Conservation (phyloP, 805 yeast species). For the Wilhelminamyces savonicus region DNA sequence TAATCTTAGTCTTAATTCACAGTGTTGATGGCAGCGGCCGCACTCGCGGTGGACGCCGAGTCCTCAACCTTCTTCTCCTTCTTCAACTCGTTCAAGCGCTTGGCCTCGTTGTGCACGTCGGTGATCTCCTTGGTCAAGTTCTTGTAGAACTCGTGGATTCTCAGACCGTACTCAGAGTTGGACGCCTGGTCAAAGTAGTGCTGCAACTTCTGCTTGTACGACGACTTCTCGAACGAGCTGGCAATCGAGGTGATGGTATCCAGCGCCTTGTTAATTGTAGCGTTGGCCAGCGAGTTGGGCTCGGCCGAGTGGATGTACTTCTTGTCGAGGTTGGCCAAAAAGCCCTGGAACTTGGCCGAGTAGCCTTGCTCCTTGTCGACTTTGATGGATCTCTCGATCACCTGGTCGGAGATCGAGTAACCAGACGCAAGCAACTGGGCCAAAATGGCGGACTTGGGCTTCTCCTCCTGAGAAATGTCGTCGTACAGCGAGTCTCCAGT, state of each 20-base stretch:
- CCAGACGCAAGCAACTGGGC: conserved; percentile 77
- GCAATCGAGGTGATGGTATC: conserved; percentile 29
- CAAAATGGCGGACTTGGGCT: conserved; percentile 68
- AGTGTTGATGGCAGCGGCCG: too few species aligned
- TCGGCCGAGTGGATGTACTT: conserved; percentile 55
- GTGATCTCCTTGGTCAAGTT: conserved; percentile 48
- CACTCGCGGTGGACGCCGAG: not conserved
- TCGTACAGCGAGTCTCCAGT: conserved; percentile 29
- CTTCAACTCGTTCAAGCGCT: conserved; percentile 59
- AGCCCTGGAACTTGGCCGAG: conserved; percentile 49
- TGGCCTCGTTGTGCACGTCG: conserved; percentile 70
- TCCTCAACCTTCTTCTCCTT: conserved; percentile 16
- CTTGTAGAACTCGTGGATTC: conserved; percentile 55
- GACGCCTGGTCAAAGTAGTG: conserved; percentile 44
- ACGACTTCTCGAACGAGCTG: conserved; percentile 24
- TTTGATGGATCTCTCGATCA: conserved; percentile 54
- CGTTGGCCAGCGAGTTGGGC: conserved; percentile 37
- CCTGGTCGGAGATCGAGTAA: conserved; percentile 56
- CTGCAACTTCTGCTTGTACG: conserved; percentile 27
- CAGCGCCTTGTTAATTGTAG: conserved; percentile 23
- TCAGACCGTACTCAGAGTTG: conserved; percentile 46
- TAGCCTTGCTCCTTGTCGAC: conserved; percentile 62
- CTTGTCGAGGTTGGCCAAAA: conserved; percentile 48
- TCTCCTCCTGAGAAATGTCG: conserved; percentile 67
- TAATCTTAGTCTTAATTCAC: too few species aligned